Base-by-base conservation (phyloP, 805 yeast species). In the Candida stauntonica region DNA sequence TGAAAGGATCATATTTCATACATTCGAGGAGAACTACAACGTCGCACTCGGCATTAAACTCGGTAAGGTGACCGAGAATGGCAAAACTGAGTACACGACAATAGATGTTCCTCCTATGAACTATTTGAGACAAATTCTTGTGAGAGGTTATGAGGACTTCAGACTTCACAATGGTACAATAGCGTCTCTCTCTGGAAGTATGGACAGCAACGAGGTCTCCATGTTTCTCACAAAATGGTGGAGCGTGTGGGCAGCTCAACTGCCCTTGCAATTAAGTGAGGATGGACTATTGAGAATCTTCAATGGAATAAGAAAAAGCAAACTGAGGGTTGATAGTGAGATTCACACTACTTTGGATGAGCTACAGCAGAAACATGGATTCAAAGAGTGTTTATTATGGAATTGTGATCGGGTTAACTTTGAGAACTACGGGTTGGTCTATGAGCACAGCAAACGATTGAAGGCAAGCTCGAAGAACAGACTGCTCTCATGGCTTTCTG, bases 201-300 rank as follows among this genome's bases (percentile, higher is more conserved):
- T 52, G 54, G 41, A 38, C 3, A 28, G n/a, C 8, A 41, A 38
- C 7, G 48, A 47, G n/a, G 47, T 55, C 13, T 29, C 42, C 2
- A 38, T 30, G 13, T 37, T 36, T n/a, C 33, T 60, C 6, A 42
- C 42, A 19, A 41, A 43, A 15, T 67, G 72, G 72, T 68, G 70
- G 70, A 40, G 31, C 3, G 38, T 38, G 2, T 68, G 72, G 70
- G 39, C 61, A 4, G 29, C n/a, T 2, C 52, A 57, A 37, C 48
- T 52, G 24, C 58, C 33, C 7, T 17, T 61, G 19, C 58, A 51
- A 9, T 26, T 65, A 13, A 42, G 41, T 11, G 64, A 58, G 32
- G 54, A 62, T 37, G 72, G 72, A 0, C 35, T 58, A n/a, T 35
- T 64, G 31, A 63, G 60, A 34, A 26, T 60, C 19, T 42, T 58